These are phyloP conservation scores for Crataegus laevigata DNA, from an alignment of 306 rosid species.

Conservation along the genomic window DNA sequence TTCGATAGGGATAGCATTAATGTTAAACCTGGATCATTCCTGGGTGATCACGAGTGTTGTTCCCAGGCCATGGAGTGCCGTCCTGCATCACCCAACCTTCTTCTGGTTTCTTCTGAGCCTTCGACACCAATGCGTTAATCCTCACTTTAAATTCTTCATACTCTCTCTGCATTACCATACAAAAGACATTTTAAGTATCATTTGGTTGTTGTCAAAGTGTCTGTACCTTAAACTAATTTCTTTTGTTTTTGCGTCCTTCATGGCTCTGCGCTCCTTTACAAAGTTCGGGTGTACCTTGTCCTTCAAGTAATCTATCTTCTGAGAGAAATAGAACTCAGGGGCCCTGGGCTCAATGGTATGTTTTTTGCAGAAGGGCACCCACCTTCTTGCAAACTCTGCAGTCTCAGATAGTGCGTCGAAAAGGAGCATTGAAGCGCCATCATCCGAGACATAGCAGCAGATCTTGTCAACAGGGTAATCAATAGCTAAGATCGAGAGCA, in stretches of 20 bases:
- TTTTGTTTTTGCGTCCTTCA: conserved; percentile 44
- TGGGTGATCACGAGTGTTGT: conserved; percentile 79
- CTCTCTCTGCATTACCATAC: conserved; percentile 61
- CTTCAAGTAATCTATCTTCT: conserved; percentile 88
- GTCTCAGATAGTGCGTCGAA: conserved; percentile 72
- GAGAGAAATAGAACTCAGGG: conserved; percentile 81
- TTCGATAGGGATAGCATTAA: neutral
- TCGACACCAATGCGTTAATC: conserved; percentile 74
- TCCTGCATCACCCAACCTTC: conserved; percentile 98
- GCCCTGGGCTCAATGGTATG: conserved; percentile 74
- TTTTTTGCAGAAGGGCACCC: conserved; percentile 93
- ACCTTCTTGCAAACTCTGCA: conserved; percentile 75
- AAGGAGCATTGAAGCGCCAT: conserved; percentile 83
- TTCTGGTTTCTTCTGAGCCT: conserved; percentile 86
- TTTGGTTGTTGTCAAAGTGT: neutral
- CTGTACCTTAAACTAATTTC: neutral
- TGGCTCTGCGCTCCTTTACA: conserved; percentile 88
- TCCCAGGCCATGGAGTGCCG: conserved; percentile 98
- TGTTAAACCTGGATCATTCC: conserved; percentile 88
- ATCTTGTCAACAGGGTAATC: conserved; percentile 90
- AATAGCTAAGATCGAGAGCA: conserved; percentile 67
- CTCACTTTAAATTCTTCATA: conserved; percentile 93
- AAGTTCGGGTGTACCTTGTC: conserved; percentile 78
- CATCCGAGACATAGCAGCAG: conserved; percentile 85
- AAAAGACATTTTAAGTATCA: neutral